Evolutionary conservation across 176 grass and related monocot species (phyloP).

Genomic region (Saccharum officinarum): DNA sequence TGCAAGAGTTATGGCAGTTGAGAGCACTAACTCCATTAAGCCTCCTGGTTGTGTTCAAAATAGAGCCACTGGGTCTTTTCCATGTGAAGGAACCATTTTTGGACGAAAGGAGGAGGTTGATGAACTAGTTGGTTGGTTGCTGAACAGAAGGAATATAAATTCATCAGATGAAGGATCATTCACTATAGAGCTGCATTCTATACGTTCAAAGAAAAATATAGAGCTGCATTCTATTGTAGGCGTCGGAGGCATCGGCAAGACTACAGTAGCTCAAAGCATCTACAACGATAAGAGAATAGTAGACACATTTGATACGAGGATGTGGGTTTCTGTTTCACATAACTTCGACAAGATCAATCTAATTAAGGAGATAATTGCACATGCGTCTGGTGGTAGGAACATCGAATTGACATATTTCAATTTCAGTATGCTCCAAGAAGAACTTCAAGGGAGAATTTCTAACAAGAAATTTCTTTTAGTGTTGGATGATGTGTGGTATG

Average conservation of each 20-base stretch:
- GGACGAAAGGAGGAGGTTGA: slow-evolving; percentile 34
- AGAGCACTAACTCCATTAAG: not conserved
- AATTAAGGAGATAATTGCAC: slow-evolving; percentile 18
- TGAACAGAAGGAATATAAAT: not conserved
- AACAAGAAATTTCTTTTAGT: slow-evolving; percentile 29
- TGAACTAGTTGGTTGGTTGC: slow-evolving; percentile 2
- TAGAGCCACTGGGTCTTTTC: slow-evolving; percentile 9
- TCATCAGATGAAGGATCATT: too few relatives aligned
- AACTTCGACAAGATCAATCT: slow-evolving; percentile 25
- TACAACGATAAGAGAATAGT: slow-evolving; percentile 26
- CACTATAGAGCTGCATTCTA: not conserved
- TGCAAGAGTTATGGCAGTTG: not conserved
- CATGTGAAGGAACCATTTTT: not conserved
- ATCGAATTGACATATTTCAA: not conserved
- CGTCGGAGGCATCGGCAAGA: slow-evolving; percentile 38
- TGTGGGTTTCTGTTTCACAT: slow-evolving; percentile 44
- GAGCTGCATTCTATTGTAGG: slow-evolving; percentile 32
- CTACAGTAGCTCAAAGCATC: slow-evolving; percentile 33
- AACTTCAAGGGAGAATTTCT: not conserved
- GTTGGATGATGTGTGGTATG: slow-evolving; percentile 47
- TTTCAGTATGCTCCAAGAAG: slow-evolving; percentile 25
- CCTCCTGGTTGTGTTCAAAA: not conserved
- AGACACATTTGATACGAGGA: slow-evolving; percentile 12
- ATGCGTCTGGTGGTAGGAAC: not conserved
- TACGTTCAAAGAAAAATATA: not conserved